phyloP scores from a whole-genome alignment of 352 stramenopile genomes.

The Phytophthora cajani region DNA sequence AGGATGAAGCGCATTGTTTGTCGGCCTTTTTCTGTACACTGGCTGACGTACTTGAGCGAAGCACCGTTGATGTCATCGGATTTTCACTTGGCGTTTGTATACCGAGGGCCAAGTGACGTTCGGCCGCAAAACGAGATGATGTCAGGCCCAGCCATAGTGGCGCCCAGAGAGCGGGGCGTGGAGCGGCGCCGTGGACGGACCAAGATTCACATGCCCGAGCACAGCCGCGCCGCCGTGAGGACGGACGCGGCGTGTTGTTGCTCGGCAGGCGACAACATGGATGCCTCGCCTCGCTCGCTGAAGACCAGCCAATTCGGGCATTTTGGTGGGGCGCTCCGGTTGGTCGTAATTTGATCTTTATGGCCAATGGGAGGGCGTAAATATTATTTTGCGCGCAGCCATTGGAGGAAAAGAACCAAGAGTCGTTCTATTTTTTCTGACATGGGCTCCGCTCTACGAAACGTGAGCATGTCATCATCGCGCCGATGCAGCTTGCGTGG shows the following conservation, averaged over 20 bases:
- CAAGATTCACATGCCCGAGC: conserved; percentile 9
- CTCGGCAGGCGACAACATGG: background rate
- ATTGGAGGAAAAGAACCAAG: background rate
- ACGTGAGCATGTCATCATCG: conserved; percentile 34
- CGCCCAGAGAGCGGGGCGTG: conserved; percentile 3
- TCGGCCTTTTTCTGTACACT: conserved; percentile 11
- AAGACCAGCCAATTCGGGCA: conserved; percentile 20
- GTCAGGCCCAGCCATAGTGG: conserved; percentile 34
- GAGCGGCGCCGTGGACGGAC: conserved; percentile 1
- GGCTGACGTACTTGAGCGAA: conserved; percentile 45
- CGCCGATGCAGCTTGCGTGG: conserved; percentile 7
- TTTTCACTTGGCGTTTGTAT: conserved; percentile 39
- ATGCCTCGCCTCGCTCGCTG: background rate
- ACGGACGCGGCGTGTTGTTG: conserved; percentile 6
- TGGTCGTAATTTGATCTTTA: conserved; percentile 3
- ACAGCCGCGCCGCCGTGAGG: background rate
- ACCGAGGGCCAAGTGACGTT: conserved; percentile 23
- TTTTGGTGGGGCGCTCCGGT: background rate
- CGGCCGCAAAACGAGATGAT: conserved; percentile 38
- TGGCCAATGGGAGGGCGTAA: background rate
- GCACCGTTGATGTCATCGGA: conserved; percentile 45
- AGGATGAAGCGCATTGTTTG: conserved; percentile 16
- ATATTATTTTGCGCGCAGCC: background rate
- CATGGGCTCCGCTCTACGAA: background rate
- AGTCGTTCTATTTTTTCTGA: background rate